Percentiles rank a stretch among this genome's conserved stretches.
Evolutionary conservation across 345 rosid species (phyloP).

Genomic region (Dovyalis caffra): DNA sequence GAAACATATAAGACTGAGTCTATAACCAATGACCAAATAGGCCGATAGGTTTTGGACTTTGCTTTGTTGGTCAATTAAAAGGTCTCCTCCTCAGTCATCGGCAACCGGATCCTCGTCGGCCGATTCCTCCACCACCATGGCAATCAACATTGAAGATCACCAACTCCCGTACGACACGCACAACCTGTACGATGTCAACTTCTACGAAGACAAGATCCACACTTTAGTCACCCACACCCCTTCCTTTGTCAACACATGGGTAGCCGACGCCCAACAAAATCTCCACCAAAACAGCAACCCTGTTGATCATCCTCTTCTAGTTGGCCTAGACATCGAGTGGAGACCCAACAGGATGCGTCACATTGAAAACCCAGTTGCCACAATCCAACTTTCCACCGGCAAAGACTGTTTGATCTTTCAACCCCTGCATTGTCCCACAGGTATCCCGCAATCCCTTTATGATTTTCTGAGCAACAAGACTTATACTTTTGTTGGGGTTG

Average conservation of each 20-base stretch:
- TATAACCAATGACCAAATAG: background rate
- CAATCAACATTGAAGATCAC: conserved; percentile 28
- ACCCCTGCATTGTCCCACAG: conserved; percentile 29
- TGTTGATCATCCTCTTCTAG: conserved; percentile 21
- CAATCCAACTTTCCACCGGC: conserved; percentile 43
- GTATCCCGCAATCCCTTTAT: conserved; percentile 30
- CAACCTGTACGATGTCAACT: conserved; percentile 41
- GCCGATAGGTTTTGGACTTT: background rate
- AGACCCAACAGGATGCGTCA: conserved; percentile 37
- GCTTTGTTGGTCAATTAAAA: background rate
- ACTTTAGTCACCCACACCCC: conserved; percentile 39
- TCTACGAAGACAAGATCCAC: conserved; percentile 37
- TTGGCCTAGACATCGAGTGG: conserved; percentile 62
- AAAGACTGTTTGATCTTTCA: conserved; percentile 45
- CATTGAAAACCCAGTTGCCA: conserved; percentile 38
- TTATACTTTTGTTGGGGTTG: conserved; percentile 44
- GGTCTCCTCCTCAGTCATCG: background rate
- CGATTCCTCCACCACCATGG: conserved; percentile 10
- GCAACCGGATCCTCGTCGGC: background rate
- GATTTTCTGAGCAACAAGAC: conserved; percentile 28
- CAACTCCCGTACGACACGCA: conserved; percentile 32
- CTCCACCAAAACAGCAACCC: conserved; percentile 4
- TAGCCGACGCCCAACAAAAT: conserved; percentile 17
- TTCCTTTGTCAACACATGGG: conserved; percentile 35
- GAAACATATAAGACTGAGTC: too few relatives aligned